A percentile compares a stretch with the other conserved stretches of the same genome.
Conservation (phyloP, 2,329 filamentous ascomycete genomes). For the Xylaria multiplex region DNA sequence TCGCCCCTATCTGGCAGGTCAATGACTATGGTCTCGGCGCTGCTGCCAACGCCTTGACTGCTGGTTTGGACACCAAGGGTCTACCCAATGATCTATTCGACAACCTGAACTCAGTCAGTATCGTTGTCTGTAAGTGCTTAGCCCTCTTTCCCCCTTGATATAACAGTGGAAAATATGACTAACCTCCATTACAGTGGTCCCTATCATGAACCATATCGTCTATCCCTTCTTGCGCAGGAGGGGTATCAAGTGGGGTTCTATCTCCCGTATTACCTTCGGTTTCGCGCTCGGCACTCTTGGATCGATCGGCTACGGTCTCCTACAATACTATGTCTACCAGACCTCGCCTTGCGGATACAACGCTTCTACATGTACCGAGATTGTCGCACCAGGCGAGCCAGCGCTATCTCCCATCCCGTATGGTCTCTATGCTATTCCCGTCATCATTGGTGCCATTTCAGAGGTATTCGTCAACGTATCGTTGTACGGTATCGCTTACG, state of each 20-base stretch:
- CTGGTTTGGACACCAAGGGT: conserved; percentile 55
- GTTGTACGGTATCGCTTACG: conserved; percentile 79
- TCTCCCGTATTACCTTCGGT: conserved; percentile 57
- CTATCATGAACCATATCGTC: conserved; percentile 54
- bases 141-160: background rate
- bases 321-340: conserved; percentile 48
- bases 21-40: conserved; percentile 56
- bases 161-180: conserved; percentile 17
- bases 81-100: conserved; percentile 56
- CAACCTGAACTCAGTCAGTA: conserved; percentile 57
- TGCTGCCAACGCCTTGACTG: conserved; percentile 54
- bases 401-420: conserved; percentile 45
- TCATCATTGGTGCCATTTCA: conserved; percentile 61
- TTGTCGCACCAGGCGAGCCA: conserved; percentile 40
- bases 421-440: conserved; percentile 53
- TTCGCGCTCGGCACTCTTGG: conserved; percentile 56
- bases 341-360: conserved; percentile 46
- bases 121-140: conserved; percentile 49
- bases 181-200: conserved; percentile 45
- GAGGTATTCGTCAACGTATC: conserved; percentile 67
- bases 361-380: conserved; percentile 47
- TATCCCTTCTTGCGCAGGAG: conserved; percentile 53
- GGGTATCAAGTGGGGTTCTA: conserved; percentile 55
- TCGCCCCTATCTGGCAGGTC: conserved; percentile 48
- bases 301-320: conserved; percentile 46